Evolutionary conservation across 116 monocot genomes (phyloP).

Genomic region (Iris pallida): DNA sequence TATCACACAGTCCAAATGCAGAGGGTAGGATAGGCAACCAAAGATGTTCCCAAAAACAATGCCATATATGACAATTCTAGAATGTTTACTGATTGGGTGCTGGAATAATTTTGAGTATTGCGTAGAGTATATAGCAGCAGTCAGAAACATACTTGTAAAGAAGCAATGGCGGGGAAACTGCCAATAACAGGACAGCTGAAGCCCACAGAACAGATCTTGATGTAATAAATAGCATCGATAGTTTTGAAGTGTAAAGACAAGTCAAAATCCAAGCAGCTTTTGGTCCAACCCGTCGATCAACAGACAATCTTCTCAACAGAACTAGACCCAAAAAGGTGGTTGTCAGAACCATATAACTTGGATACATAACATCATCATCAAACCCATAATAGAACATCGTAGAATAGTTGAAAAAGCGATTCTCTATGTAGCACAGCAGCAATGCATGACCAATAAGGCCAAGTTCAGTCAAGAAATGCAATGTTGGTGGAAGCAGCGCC

Average conservation of each 20-base stretch:
- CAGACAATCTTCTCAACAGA: constrained; percentile 58
- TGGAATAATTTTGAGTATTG: too few species aligned
- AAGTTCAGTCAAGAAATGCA: constrained; percentile 76
- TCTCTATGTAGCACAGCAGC: constrained; percentile 85
- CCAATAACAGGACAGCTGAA: constrained; percentile 70
- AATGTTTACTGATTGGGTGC: too few species aligned
- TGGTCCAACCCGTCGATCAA: constrained; percentile 70
- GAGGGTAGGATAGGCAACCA: too few species aligned
- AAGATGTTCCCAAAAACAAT: too few species aligned
- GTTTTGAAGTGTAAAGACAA: constrained; percentile 80
- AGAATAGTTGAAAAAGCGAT: constrained; percentile 88
- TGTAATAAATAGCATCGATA: constrained; percentile 82
- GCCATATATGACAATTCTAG: too few species aligned
- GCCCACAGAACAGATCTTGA: constrained; percentile 86
- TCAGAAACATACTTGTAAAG: constrained; percentile 76
- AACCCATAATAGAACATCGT: constrained; percentile 86
- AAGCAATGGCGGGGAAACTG: constrained; percentile 90
- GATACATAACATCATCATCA: constrained; percentile 95
- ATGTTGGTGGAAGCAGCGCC: constrained; percentile 71
- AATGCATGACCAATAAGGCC: constrained; percentile 81
- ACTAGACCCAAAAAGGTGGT: constrained; percentile 83
- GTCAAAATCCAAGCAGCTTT: constrained; percentile 91
- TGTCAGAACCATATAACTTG: constrained; percentile 83
- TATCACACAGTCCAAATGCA: too few species aligned
- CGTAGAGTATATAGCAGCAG: background rate